Evolutionary conservation across 2,329 filamentous ascomycete genomes (phyloP), one percentile per base, ranked within the genome.

Genomic region (Mollisiaceae sp.): DNA sequence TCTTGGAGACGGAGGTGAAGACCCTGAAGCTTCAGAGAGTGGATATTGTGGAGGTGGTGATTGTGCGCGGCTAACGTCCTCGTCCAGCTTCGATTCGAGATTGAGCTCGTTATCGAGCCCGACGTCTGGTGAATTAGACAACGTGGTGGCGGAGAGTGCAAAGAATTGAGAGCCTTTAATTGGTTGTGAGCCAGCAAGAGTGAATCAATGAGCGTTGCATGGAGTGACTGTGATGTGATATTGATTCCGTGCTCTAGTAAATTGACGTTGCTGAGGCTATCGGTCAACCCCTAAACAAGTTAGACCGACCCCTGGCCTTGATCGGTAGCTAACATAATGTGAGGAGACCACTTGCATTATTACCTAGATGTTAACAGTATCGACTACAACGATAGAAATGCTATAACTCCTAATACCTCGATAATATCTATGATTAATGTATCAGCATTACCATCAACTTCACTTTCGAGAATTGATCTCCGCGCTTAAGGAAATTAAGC

Each of bases 11-110:
- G 74, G 73, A 62, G 80, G 78, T 43, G 77, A 76, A 67, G 82
- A 83, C 65, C 80, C 80, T 61, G 83, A 85, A 41, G 83, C 79
- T 76, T 87, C 85, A 58, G 74, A 75, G 67, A 78, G 78, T 66
- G 85, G 85, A 77, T 89, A 89, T 74, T 83, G 83, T 60, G 87
- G 86, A 69, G 86, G 87, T 60, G 85, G 86, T 65, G 83, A 84
- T 68, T 79, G 81, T 67, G 79, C 78, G 68, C 77, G 75, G 62
- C 68, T 73, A 70, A 76, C 69, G 70, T 76, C 71, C 56, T 73
- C 72, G 60, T 77, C 77, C 64, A 76, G 70, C 75, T 72, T 78
- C 72, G 70, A 78, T 66, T 58, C 62, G 68, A 68, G 64, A 56
- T 58, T 60, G 68, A 68, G 64, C 55, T 69, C 64, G 47, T 71